These are phyloP conservation scores for Russula virescens DNA, from an alignment of 768 basidiomycete species.

Conservation along the genomic window DNA sequence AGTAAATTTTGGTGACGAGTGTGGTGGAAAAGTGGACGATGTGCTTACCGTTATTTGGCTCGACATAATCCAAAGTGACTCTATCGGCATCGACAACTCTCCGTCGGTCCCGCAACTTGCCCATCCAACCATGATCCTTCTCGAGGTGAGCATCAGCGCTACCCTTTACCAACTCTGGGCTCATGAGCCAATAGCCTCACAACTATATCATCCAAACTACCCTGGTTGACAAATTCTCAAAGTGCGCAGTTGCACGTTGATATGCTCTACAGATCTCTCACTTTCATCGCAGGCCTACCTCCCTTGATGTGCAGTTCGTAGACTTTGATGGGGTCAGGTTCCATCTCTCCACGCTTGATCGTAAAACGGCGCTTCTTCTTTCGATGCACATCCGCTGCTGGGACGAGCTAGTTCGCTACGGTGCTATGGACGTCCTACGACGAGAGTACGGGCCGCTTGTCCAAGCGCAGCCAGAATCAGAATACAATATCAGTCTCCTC, in stretches of 20 bases:
- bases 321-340: slow-evolving; percentile 98
- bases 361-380: slow-evolving; percentile 74
- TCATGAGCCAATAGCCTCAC: slow-evolving; percentile 52
- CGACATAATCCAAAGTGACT: too few species aligned
- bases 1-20: slow-evolving; percentile 11
- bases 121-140: slow-evolving; percentile 60
- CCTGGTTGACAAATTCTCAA: slow-evolving; percentile 75
- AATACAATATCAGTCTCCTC: slow-evolving; percentile 82
- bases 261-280: slow-evolving; percentile 13
- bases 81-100: background rate
- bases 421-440: slow-evolving; percentile 70
- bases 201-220: slow-evolving; percentile 92
- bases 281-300: slow-evolving; percentile 59
- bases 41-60: slow-evolving; percentile 27
- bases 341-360: slow-evolving; percentile 82
- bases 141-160: slow-evolving; percentile 52
- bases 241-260: slow-evolving; percentile 46
- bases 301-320: slow-evolving; percentile 92
- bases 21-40: slow-evolving; percentile 14
- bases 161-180: background rate
- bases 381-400: slow-evolving; percentile 99
- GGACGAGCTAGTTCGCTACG: slow-evolving; percentile 86
- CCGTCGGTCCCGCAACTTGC: background rate
- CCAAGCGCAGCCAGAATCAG: slow-evolving; percentile 63
- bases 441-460: slow-evolving; percentile 80